These are phyloP conservation scores for Leptographium procerum DNA, from an alignment of 2,329 filamentous ascomycete species.

Conservation along the genomic window DNA sequence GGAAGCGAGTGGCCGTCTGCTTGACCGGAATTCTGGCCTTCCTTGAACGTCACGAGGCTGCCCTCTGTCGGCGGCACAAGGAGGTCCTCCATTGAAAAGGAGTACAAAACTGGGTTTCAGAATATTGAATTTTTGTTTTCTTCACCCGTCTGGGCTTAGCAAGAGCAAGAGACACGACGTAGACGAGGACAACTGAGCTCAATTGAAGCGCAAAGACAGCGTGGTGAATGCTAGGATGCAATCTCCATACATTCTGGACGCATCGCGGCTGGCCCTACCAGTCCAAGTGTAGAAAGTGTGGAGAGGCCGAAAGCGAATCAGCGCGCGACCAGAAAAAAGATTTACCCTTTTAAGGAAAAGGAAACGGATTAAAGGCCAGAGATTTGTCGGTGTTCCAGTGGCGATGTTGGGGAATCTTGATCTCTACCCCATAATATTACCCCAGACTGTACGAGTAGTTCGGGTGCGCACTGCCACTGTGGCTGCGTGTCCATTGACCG, in stretches of 20 bases:
- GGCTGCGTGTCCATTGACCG: no score
- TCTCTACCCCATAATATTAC: no score
- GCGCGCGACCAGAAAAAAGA: not conserved
- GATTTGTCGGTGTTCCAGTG: no score
- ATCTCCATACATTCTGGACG: not conserved
- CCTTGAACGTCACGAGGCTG: not conserved
- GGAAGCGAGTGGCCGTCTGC: not conserved
- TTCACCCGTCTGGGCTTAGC: not conserved
- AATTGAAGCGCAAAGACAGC: not conserved
- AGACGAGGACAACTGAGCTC: not conserved
- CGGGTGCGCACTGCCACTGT: no score
- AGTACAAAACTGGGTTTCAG: not conserved
- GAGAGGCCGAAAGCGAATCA: not conserved
- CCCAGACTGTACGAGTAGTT: no score
- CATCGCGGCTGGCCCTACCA: not conserved
- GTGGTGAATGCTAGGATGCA: not conserved
- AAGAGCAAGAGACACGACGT: no score
- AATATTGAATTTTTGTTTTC: not conserved
- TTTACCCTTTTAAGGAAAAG: no score
- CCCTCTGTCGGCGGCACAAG: conserved; percentile 6
- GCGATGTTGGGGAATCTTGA: no score
- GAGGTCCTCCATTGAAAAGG: conserved; percentile 3
- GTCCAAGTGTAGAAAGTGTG: not conserved
- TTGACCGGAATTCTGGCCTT: not conserved
- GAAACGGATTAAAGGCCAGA: no score